Base-by-base conservation (phyloP, 768 basidiomycete species). In the Trametes elegans region DNA sequence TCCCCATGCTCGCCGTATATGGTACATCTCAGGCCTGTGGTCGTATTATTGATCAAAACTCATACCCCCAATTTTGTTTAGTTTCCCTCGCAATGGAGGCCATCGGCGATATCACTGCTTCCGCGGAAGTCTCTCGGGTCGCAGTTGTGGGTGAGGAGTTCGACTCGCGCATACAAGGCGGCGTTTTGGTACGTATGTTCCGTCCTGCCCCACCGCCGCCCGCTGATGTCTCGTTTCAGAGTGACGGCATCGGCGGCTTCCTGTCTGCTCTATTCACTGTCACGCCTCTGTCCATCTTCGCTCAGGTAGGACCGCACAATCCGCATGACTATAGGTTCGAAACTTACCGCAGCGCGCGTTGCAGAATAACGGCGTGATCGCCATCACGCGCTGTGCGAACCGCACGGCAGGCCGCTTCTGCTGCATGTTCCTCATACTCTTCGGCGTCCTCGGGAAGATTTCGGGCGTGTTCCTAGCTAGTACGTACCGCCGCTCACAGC, bases 331-430 rank as follows among this genome's bases (percentile, higher is more conserved):
- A 6, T 29, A 9, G 8, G 28, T 9, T 6, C 8, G 14, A 24
- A 6, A 14, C 29, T 32, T 36, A 41, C 36, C 14, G 13, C 31
- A 3, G 27, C n/a, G 26, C 14, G 9, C 18, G 7, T 7, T 40
- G 11, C 38, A 88, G 76, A 90, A 90, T 64, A 90, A 89, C 62
- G 88, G 88, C 32, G 87, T 89, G 28, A 92, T 93, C 42, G 85
- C 85, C 16, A 81, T 93, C 55, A 93, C 92, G 0, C 84, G 89
- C 0, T 93, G 91, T 60, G 91, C 91, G 5, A 92, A 88, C 67
- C 80, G 88, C 27, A 73, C 76, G 3, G 90, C 91, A 0, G 91
- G 90, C 13, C 79, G 85, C 18, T 88, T 84, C 80, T 93, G 89
- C 62, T 90, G 88, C 64, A 67, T 67, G 55, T 90, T 93, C 76